Evolutionary conservation across 257 asterid genomes (phyloP).

Genomic region (Ballota nigra): DNA sequence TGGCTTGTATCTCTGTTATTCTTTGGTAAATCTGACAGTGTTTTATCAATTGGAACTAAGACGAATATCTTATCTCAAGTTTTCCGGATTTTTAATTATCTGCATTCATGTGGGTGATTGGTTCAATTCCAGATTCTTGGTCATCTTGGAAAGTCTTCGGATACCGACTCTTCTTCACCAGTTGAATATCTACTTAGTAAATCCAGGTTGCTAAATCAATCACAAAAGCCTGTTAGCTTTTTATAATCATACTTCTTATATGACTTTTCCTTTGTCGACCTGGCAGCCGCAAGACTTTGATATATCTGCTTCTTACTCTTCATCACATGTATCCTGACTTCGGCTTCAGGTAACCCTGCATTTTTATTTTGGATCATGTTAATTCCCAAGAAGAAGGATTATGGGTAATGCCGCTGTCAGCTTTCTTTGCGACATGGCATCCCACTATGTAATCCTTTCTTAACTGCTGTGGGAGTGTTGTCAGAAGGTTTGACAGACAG

Average conservation of each 20-base stretch:
- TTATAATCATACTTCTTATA: not conserved
- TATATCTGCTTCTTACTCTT: constrained; percentile 88
- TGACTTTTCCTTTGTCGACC: constrained; percentile 20
- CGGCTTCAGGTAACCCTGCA: constrained; percentile 92
- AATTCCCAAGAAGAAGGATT: constrained; percentile 54
- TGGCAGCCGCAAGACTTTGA: constrained; percentile 91
- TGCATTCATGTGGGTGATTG: too few species aligned
- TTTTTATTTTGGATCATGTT: constrained; percentile 26
- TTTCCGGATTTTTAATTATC: too few species aligned
- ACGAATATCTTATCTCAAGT: not conserved
- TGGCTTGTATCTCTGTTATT: not conserved
- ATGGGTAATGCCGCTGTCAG: constrained; percentile 99
- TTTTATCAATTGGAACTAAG: not conserved
- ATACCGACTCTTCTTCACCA: constrained; percentile 77
- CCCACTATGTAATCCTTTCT: constrained; percentile 86
- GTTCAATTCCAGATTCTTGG: constrained; percentile 59
- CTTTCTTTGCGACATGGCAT: constrained; percentile 94
- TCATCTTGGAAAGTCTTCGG: constrained; percentile 61
- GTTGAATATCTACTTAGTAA: constrained; percentile 65
- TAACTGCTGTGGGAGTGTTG: constrained; percentile 91
- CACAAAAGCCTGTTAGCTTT: constrained; percentile 9
- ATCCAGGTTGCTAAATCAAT: constrained; percentile 64
- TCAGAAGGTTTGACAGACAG: constrained; percentile 99
- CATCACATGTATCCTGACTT: constrained; percentile 93
- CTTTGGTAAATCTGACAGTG: not conserved